These are phyloP conservation scores for Colletotrichum sp. DNA, from an alignment of 2,329 filamentous ascomycete species.

Conservation along the genomic window DNA sequence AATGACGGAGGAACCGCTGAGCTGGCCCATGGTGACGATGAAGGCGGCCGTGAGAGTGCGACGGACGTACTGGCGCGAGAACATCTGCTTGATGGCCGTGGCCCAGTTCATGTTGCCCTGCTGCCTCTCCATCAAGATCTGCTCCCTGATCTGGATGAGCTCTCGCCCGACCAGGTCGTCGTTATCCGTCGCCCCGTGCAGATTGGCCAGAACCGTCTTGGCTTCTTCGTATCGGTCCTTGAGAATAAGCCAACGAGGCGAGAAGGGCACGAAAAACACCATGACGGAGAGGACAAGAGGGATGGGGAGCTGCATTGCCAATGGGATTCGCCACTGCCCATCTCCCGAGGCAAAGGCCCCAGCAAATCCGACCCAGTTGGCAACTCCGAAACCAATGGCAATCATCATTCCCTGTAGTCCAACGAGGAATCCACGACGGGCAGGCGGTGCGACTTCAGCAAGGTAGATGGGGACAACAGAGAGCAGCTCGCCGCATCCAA, in stretches of 20 bases:
- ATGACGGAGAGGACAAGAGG: conserved; percentile 25
- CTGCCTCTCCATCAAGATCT: conserved; percentile 30
- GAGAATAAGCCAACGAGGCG: conserved; percentile 26
- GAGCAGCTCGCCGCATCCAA: conserved; percentile 23
- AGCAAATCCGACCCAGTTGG: conserved; percentile 38
- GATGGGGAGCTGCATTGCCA: conserved; percentile 27
- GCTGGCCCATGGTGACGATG: conserved; percentile 36
- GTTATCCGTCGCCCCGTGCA: conserved; percentile 24
- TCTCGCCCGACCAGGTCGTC: conserved; percentile 27
- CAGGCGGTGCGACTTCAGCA: conserved; percentile 28
- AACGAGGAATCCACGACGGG: conserved; percentile 27
- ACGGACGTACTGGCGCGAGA: conserved; percentile 29
- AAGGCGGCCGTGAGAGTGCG: conserved; percentile 35
- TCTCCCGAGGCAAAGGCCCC: conserved; percentile 33
- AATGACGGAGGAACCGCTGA: conserved; percentile 38
- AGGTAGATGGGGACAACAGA: conserved; percentile 30
- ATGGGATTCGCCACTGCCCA: conserved; percentile 30
- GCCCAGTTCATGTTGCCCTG: conserved; percentile 23
- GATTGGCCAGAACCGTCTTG: conserved; percentile 6
- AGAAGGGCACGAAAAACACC: conserved; percentile 27
- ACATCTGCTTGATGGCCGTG: conserved; percentile 22
- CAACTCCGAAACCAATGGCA: conserved; percentile 31
- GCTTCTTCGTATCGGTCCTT: conserved; percentile 23
- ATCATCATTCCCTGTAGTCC: conserved; percentile 27
- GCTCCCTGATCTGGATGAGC: conserved; percentile 31